Evolutionary conservation across 2,329 filamentous ascomycete species (phyloP).

Genomic region (Catunica adiposa): DNA sequence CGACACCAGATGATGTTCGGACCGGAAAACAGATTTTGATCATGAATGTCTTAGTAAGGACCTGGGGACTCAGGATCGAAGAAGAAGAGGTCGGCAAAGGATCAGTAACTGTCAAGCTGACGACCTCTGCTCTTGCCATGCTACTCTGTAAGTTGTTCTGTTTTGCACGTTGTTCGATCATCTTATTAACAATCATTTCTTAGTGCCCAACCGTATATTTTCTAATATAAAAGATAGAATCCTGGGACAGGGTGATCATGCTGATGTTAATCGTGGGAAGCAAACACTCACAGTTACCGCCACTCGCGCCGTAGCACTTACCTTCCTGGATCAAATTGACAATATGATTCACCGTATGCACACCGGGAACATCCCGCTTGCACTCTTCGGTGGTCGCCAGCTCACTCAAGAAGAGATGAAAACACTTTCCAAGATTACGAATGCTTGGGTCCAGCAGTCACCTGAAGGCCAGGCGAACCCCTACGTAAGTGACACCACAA

Average conservation of each 20-base stretch:
- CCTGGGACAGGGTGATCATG: conserved; percentile 17
- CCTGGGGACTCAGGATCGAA: conserved; percentile 34
- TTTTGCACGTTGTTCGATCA: neutral
- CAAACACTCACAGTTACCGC: conserved; percentile 14
- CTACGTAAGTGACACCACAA: conserved; percentile 1
- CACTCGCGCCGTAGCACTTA: conserved; percentile 12
- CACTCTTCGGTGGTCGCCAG: conserved; percentile 15
- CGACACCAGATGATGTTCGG: neutral
- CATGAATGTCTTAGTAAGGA: conserved; percentile 29
- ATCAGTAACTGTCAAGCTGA: conserved; percentile 24
- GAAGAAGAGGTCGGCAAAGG: conserved; percentile 30
- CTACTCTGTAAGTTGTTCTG: conserved; percentile 27
- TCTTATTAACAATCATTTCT: neutral
- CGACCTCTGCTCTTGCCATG: conserved; percentile 27
- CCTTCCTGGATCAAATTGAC: conserved; percentile 24
- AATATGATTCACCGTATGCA: conserved; percentile 19
- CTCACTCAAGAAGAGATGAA: conserved; percentile 18
- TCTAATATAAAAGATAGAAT: conserved; percentile 20
- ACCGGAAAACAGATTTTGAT: conserved; percentile 27
- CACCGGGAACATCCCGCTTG: conserved; percentile 19
- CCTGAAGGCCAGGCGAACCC: conserved; percentile 3
- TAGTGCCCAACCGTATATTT: conserved; percentile 16
- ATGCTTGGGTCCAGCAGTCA: conserved; percentile 16
- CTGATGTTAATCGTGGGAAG: conserved; percentile 11
- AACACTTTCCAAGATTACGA: conserved; percentile 22